Conservation (phyloP, 371 early-diverging fungal genomes). For the Capillidium rhysosporum region DNA sequence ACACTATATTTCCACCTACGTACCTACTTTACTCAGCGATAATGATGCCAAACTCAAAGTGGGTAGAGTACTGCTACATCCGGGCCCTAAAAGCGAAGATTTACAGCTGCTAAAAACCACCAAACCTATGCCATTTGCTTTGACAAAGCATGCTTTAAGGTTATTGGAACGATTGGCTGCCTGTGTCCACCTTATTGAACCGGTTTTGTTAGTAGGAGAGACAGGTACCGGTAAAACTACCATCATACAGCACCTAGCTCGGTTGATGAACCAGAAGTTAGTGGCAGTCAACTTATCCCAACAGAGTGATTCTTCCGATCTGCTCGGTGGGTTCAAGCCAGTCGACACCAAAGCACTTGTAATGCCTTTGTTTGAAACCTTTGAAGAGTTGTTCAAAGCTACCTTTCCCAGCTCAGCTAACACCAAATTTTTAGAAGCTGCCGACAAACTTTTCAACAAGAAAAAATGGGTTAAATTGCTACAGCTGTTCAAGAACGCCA, state of each 20-base stretch:
- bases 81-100: constrained; percentile 6
- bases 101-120: constrained; percentile 14
- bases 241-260: constrained; percentile 86
- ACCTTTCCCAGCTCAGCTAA: constrained; percentile 83
- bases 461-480: constrained; percentile 68
- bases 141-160: constrained; percentile 52
- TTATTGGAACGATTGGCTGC: constrained; percentile 71
- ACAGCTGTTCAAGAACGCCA: constrained; percentile 40
- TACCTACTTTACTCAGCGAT: constrained; percentile 30
- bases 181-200: constrained; percentile 60
- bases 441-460: constrained; percentile 40
- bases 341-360: constrained; percentile 71
- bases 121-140: constrained; percentile 43
- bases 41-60: constrained; percentile 16
- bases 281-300: constrained; percentile 93
- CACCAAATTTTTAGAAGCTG: constrained; percentile 56
- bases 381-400: constrained; percentile 59
- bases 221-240: constrained; percentile 99
- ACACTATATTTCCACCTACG: constrained; percentile 46
- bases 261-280: constrained; percentile 52
- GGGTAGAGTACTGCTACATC: constrained; percentile 3
- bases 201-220: constrained; percentile 92
- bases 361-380: constrained; percentile 59
- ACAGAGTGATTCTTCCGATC: constrained; percentile 93
- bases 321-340: constrained; percentile 96